Percentiles rank a stretch among this genome's conserved stretches.
Conservation (phyloP, 192 early-diverging fungal species). For the Funneliformis mosseae region DNA sequence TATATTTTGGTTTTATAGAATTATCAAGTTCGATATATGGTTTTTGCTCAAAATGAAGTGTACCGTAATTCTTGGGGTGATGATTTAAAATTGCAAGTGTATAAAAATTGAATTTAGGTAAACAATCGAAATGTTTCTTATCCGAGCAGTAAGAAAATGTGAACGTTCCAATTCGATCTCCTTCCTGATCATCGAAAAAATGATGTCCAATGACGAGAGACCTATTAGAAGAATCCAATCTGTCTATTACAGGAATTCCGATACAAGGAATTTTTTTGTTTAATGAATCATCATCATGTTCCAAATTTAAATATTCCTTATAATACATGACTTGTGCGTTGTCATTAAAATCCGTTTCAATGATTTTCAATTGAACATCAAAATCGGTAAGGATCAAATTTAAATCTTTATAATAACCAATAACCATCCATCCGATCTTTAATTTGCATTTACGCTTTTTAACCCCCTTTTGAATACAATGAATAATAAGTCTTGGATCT, state of each 20-base stretch:
- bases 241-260: not conserved
- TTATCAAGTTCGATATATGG: too few species aligned
- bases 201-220: not conserved
- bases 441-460: not conserved
- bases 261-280: not conserved
- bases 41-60: not conserved
- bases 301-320: not conserved
- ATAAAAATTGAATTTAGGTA: not conserved
- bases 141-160: not conserved
- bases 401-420: not conserved
- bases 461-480: not conserved
- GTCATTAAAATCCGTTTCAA: not conserved
- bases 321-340: not conserved
- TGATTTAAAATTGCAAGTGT: not conserved
- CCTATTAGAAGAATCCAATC: not conserved
- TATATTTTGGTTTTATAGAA: not conserved
- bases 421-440: not conserved
- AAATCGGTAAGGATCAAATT: not conserved
- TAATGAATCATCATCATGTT: not conserved
- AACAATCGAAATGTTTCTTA: not conserved
- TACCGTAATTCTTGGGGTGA: not conserved
- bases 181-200: not conserved
- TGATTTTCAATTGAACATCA: not conserved
- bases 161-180: not conserved
- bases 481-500: not conserved